Percentiles rank a stretch among this genome's conserved stretches.
Evolutionary conservation across 768 basidiomycete genomes (phyloP).

Genomic region (Ramaria sp.): DNA sequence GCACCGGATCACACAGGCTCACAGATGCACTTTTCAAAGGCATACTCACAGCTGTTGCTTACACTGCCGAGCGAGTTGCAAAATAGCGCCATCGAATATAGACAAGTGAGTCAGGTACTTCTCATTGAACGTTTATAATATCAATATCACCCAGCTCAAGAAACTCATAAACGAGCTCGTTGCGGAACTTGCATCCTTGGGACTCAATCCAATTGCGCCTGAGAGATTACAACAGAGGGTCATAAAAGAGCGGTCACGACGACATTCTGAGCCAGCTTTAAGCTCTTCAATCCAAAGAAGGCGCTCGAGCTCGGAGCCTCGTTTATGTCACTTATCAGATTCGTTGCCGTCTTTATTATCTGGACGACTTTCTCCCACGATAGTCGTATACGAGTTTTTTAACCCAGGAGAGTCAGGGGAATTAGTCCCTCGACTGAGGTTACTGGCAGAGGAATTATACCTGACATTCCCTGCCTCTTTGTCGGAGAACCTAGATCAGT

Average conservation of each 20-base stretch:
- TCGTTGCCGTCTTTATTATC: background rate
- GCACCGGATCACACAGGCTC: background rate
- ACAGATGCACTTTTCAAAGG: slow-evolving; percentile 68
- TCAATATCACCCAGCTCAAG: slow-evolving; percentile 51
- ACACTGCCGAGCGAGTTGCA: slow-evolving; percentile 68
- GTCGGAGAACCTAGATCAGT: background rate
- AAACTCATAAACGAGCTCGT: slow-evolving; percentile 81
- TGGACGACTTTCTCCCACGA: slow-evolving; percentile 10
- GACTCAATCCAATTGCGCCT: slow-evolving; percentile 39
- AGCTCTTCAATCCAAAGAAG: slow-evolving; percentile 12
- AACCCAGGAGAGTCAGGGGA: slow-evolving; percentile 25
- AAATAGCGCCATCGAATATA: slow-evolving; percentile 74
- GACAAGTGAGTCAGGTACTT: slow-evolving; percentile 37
- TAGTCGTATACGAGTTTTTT: slow-evolving; percentile 48
- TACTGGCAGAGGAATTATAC: slow-evolving; percentile 27
- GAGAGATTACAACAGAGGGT: slow-evolving; percentile 20
- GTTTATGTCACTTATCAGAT: background rate
- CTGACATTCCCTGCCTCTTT: background rate
- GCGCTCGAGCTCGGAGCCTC: background rate
- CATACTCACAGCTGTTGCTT: slow-evolving; percentile 48
- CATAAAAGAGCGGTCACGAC: background rate
- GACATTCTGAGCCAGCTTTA: background rate
- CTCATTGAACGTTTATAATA: background rate
- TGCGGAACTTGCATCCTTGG: slow-evolving; percentile 62
- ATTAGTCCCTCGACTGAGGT: slow-evolving; percentile 46